phyloP scores from a whole-genome alignment of 495 filamentous ascomycete species.

The Parathielavia appendiculata region DNA sequence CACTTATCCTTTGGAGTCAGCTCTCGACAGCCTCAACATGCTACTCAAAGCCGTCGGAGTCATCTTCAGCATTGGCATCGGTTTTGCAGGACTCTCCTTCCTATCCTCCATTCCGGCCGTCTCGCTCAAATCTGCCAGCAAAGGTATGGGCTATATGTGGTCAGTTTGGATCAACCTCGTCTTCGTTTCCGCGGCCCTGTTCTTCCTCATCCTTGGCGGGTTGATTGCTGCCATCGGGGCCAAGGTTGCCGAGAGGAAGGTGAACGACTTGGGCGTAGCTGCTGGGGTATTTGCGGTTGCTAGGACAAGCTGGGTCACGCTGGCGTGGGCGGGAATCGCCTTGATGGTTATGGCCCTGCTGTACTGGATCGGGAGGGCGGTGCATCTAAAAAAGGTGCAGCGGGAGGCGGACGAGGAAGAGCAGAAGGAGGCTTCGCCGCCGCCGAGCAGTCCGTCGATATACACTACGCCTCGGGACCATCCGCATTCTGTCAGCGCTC shows the following conservation, averaged over 20 bases:
- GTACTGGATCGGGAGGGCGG: conserved; percentile 38
- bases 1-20: conserved; percentile 56
- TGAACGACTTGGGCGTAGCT: conserved; percentile 31
- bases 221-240: conserved; percentile 29
- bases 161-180: conserved; percentile 18
- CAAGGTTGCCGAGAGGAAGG: conserved; percentile 28
- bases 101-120: conserved; percentile 44
- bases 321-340: conserved; percentile 63
- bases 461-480: no score
- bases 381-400: background rate
- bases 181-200: conserved; percentile 26
- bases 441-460: no score
- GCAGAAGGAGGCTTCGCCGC: background rate
- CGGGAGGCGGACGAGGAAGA: background rate
- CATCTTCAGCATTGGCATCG: conserved; percentile 59
- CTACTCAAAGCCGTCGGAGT: conserved; percentile 54
- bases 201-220: conserved; percentile 19
- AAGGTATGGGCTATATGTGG: background rate
- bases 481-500: no score
- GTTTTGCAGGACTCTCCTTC: conserved; percentile 52
- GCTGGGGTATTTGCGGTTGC: conserved; percentile 31
- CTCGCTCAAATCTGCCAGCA: conserved; percentile 22
- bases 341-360: conserved; percentile 54
- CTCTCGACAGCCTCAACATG: conserved; percentile 49
- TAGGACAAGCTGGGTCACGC: conserved; percentile 33